Conservation (phyloP, 2,329 filamentous ascomycete genomes). For the Pyrenochaeta sp. region DNA sequence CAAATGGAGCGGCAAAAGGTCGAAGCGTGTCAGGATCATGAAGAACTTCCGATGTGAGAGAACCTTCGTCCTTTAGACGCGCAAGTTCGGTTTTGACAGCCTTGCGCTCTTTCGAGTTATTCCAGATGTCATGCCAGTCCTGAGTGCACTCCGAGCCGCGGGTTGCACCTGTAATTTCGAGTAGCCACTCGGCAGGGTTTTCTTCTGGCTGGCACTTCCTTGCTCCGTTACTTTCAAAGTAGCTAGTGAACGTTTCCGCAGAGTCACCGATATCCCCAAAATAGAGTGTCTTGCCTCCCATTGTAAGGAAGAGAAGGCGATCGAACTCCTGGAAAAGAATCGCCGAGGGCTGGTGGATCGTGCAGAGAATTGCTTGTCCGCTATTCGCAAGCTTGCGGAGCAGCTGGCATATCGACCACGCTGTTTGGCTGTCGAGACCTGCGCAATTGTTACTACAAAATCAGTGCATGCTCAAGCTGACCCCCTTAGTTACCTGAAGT, state of each 20-base stretch:
- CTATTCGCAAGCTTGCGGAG: constrained; percentile 63
- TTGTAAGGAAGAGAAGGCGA: constrained; percentile 48
- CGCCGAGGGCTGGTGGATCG: constrained; percentile 52
- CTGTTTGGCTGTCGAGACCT: constrained; percentile 64
- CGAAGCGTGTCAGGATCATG: constrained; percentile 45
- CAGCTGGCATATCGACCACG: constrained; percentile 67
- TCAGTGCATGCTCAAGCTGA: too few relatives aligned
- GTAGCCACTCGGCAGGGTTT: constrained; percentile 78
- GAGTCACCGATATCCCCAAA: constrained; percentile 52
- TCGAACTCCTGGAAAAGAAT: constrained; percentile 53
- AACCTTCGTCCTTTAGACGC: constrained; percentile 44
- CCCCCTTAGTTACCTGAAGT: too few relatives aligned
- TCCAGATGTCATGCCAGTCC: constrained; percentile 55
- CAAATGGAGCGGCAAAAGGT: constrained; percentile 51
- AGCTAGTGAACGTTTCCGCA: constrained; percentile 43
- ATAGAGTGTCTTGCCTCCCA: constrained; percentile 51
- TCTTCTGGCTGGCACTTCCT: constrained; percentile 64
- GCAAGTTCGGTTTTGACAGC: constrained; percentile 30
- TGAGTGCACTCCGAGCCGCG: constrained; percentile 5
- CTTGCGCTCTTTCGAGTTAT: constrained; percentile 4
- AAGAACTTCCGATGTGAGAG: constrained; percentile 28
- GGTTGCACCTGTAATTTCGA: constrained; percentile 51
- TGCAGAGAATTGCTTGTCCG: constrained; percentile 52
- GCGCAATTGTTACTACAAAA: too few relatives aligned
- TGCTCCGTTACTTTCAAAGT: constrained; percentile 69